Base-by-base conservation (phyloP, 768 basidiomycete species). In the Lactarius deliciosus region DNA sequence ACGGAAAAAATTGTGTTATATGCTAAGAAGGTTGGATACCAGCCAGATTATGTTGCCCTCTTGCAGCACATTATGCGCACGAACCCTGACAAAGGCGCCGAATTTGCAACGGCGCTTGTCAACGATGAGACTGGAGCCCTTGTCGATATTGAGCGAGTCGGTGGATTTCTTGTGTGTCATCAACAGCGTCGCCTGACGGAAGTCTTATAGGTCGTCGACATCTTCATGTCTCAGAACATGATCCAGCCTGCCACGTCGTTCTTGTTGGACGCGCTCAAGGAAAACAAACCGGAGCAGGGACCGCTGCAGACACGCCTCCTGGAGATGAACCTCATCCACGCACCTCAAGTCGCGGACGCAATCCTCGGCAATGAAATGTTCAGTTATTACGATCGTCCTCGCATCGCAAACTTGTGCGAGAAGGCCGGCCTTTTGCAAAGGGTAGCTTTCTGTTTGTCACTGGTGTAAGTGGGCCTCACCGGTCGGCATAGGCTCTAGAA, bases 321-420 rank as follows among this genome's bases (percentile, higher is more conserved):
- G 57, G 97, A 99, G 78, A 97, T 99, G 91, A 99, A 99, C 79
- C 83, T 99, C 56, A 79, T 98, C 61, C 91, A 97, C 75, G 97
- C 97, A 5, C 97, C 97, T 69, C 97, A 98, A 77, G 97, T 98
- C 61, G 97, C 97, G 0, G 97, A 99, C 74, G 97, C 97, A 4
- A 99, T 99, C 71, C 89, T 99, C 43, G 94, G 94, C 34, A 99
- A 98, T 76, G 93, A 98, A 74, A 97, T 99, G 94, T 98, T 98
- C 77, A 84, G 90, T 5, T 89, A 98, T 75, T 98, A 98, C 73
- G 97, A 99, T 77, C 87, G 92, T 34, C 94, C 97, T 6, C 84
- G 97, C 64, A 94, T 99, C 73, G 97, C 97, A 70, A 98, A 98
- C 78, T 83, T 99, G 62, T 98, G 96, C 73, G 97, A 99, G 82